Conservation (phyloP, 495 filamentous ascomycete genomes). For the Talaromyces proteolyticus region DNA sequence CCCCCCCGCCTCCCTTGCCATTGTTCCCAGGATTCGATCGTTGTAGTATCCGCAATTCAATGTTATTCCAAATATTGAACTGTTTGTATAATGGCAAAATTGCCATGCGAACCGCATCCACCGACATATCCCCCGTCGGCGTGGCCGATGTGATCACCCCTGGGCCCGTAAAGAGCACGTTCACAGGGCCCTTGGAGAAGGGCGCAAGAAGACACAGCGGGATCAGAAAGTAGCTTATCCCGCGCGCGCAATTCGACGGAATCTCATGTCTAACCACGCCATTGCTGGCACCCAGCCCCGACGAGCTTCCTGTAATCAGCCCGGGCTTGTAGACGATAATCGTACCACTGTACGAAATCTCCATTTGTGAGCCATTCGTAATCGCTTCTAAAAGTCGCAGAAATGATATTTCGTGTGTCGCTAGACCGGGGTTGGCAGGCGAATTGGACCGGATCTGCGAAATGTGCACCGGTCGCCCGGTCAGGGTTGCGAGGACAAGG, state of each 20-base stretch:
- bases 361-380: slow-evolving; percentile 91
- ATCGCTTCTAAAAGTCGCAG: slow-evolving; percentile 89
- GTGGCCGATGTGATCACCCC: slow-evolving; percentile 93
- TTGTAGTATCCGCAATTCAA: slow-evolving; percentile 79
- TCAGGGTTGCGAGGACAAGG: slow-evolving; percentile 85
- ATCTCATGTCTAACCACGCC: slow-evolving; percentile 75
- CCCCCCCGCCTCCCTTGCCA: slow-evolving; percentile 76
- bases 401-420: slow-evolving; percentile 90
- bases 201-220: slow-evolving; percentile 87
- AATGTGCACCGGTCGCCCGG: slow-evolving; percentile 82
- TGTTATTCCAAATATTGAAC: slow-evolving; percentile 81
- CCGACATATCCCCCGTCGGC: slow-evolving; percentile 72
- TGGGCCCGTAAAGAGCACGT: slow-evolving; percentile 80
- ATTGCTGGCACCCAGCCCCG: slow-evolving; percentile 59
- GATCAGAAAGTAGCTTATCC: slow-evolving; percentile 88
- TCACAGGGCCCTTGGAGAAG: slow-evolving; percentile 83
- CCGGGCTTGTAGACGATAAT: slow-evolving; percentile 87
- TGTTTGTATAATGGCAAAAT: slow-evolving; percentile 83
- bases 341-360: slow-evolving; percentile 93
- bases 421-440: slow-evolving; percentile 77
- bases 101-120: slow-evolving; percentile 89
- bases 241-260: slow-evolving; percentile 65
- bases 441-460: slow-evolving; percentile 87
- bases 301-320: slow-evolving; percentile 74
- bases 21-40: slow-evolving; percentile 68